Percentiles rank a stretch among this genome's conserved stretches.
Conservation (phyloP, 805 yeast species). For the Danielozyma ontarioensis region DNA sequence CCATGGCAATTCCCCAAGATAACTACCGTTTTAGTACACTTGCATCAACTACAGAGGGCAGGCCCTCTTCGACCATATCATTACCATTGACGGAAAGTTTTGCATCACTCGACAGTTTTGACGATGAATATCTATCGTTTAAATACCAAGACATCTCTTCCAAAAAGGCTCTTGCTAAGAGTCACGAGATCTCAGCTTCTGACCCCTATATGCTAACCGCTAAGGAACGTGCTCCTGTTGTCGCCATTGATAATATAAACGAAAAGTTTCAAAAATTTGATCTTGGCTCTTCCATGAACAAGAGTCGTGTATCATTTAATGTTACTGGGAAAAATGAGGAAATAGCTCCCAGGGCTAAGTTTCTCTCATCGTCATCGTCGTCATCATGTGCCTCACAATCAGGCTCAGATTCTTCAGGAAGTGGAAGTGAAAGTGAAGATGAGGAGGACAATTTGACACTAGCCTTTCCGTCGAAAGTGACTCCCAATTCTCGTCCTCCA, state of each 20-base stretch:
- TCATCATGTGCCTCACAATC: too few relatives aligned
- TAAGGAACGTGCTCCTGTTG: conserved; percentile 1
- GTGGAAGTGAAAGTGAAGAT: conserved; percentile 31
- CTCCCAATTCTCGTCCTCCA: conserved; percentile 28
- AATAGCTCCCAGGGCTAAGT: conserved; percentile 14
- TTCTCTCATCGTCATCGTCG: conserved; percentile 6
- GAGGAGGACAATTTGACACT: conserved; percentile 41
- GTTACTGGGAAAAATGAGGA: conserved; percentile 10
- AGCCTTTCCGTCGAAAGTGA: conserved; percentile 38
- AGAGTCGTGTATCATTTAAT: conserved; percentile 1
- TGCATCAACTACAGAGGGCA: conserved; percentile 7
- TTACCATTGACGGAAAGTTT: conserved; percentile 69
- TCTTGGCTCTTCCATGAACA: conserved; percentile 32
- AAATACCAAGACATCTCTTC: conserved; percentile 31
- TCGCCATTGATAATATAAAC: conserved; percentile 13
- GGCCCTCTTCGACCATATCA: conserved; percentile 65
- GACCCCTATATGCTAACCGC: conserved; percentile 4
- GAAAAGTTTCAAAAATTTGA: conserved; percentile 33
- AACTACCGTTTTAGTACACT: neutral
- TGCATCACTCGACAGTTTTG: conserved; percentile 71
- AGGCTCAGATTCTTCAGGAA: conserved; percentile 7
- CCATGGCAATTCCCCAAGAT: neutral
- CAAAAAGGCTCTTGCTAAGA: conserved; percentile 6
- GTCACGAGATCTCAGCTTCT: conserved; percentile 4
- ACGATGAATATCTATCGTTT: conserved; percentile 47